Base-by-base conservation (phyloP, 768 basidiomycete species). In the Hemileccinum rubropunctum region DNA sequence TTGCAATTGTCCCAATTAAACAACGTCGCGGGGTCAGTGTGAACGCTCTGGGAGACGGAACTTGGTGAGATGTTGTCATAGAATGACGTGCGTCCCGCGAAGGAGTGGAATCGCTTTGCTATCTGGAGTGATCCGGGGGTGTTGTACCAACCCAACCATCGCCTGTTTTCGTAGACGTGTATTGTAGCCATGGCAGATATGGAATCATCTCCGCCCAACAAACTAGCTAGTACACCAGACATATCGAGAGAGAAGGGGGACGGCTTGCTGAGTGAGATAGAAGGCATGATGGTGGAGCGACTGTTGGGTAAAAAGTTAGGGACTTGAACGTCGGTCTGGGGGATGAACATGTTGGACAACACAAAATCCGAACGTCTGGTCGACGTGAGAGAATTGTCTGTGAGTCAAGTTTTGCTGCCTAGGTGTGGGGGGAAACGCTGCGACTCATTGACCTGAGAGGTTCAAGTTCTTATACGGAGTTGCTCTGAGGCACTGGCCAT, bases 61-160 rank as follows among this genome's bases (percentile, higher is more conserved):
- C 6, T 23, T 23, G 23, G 23, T 23, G 23, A 6, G 23, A 18
- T 14, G 4, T 18, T 18, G 38, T 9, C 20, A 15, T 15, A n/a
- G 18, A 42, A 53, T 17, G 65, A 38, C 2, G 32, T 17, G 17
- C 46, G 48, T n/a, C 44, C 54, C 12, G 52, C 48, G n/a, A 70
- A 54, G 18, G 45, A 37, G 11, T 50, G 48, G 12, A 67, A 46
- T 10, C 56, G 57, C 48, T 61, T 61, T 21, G 57, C 61, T 12
- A 65, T 45, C 6, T 55, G 56, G 45, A 67, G 62, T 18, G 63
- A 59, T 1, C 70, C 70, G 4, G 70, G 67, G 13, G 60, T 59
- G 21, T 71, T 71, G 43, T 69, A 71, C 63, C 59, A 71, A 13
- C 71, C 70, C n/a, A 68, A 41, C 57, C 53, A 71, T 9, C 57